Base-by-base conservation (phyloP, 495 filamentous ascomycete genomes). In the Neurospora sp. region DNA sequence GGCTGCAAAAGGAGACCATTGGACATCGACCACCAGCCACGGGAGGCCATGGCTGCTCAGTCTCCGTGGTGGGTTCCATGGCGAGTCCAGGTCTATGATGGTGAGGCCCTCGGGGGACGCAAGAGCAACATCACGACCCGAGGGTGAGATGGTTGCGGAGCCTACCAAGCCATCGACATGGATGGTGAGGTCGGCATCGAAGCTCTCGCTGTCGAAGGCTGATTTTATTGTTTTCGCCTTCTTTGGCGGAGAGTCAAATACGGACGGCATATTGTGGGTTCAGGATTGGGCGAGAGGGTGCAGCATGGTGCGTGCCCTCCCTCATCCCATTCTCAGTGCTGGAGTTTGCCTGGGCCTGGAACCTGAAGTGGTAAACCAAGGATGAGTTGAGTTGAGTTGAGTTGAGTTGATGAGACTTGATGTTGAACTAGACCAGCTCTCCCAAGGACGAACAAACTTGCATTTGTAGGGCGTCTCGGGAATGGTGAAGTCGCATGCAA, bases 1-100 rank as follows among this genome's bases (percentile, higher is more conserved):
- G 9, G 89, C 89, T 11, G 94, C 92, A 76, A 97, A 97, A 16
- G 95, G 95, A 6, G 93, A 97, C 95, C 95, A 98, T 82, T 98
- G 95, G 48, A 98, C 95, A 81, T 98, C 95, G n/a, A 94, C 93
- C 5, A 98, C 94, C 70, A 96, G 90, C 93, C 94, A 97, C n/a
- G 92, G 91, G 9, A 93, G 91, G 44, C 92, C 90, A 79, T 97
- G 92, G 71, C 84, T 85, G 74, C 91, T 90, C 37, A 98, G 89
- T 78, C 94, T 90, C 14, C 94, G 90, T 40, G 95, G 95, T 16
- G 92, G 92, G 70, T 91, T 95, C 81, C 93, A 95, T 16, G 94
- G 94, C 16, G 90, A 94, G 82, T 98, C 95, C 59, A 98, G 87
- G 75, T 98, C 95, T 72, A 98, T 94, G 77, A 98, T 92, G 82